Conservation (phyloP, 768 basidiomycete genomes). For the Pluteus cervinus region DNA sequence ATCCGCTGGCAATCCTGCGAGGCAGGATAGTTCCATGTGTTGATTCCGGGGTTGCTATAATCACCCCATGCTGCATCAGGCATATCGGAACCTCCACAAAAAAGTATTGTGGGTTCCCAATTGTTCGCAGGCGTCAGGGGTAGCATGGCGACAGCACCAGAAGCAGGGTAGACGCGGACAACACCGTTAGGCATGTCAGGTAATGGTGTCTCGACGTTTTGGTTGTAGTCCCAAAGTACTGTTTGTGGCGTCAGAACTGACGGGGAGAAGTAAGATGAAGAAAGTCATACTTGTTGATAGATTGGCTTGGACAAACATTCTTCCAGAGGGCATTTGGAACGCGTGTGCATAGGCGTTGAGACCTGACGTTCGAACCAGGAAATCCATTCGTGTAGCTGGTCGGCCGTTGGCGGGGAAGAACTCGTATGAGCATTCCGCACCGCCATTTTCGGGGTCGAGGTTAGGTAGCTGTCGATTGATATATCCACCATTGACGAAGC, state of each 20-base stretch:
- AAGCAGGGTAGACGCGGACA: constrained; percentile 82
- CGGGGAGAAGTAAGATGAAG: constrained; percentile 6
- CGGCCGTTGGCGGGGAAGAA: constrained; percentile 64
- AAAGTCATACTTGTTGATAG: constrained; percentile 58
- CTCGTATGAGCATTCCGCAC: constrained; percentile 77
- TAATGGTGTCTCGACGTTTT: constrained; percentile 53
- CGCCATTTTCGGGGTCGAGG: constrained; percentile 63
- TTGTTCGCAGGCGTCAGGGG: constrained; percentile 87
- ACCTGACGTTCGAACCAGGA: constrained; percentile 69
- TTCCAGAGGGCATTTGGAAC: constrained; percentile 69
- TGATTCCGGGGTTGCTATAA: constrained; percentile 63
- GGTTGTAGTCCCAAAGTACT: constrained; percentile 46
- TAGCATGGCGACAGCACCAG: constrained; percentile 82
- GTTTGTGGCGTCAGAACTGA: constrained; percentile 9
- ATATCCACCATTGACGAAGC: constrained; percentile 75
- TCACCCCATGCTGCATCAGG: constrained; percentile 66
- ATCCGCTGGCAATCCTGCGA: constrained; percentile 74
- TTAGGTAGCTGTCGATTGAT: constrained; percentile 72
- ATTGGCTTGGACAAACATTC: constrained; percentile 79
- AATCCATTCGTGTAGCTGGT: constrained; percentile 47
- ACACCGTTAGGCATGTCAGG: constrained; percentile 71
- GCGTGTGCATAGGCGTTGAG: constrained; percentile 73
- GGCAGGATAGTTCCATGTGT: constrained; percentile 68
- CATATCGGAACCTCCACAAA: constrained; percentile 87
- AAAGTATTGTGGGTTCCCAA: constrained; percentile 76